Evolutionary conservation across 2,329 filamentous ascomycete genomes (phyloP), one percentile per base, ranked within the genome.

Genomic region (Talaromyces funiculosus): DNA sequence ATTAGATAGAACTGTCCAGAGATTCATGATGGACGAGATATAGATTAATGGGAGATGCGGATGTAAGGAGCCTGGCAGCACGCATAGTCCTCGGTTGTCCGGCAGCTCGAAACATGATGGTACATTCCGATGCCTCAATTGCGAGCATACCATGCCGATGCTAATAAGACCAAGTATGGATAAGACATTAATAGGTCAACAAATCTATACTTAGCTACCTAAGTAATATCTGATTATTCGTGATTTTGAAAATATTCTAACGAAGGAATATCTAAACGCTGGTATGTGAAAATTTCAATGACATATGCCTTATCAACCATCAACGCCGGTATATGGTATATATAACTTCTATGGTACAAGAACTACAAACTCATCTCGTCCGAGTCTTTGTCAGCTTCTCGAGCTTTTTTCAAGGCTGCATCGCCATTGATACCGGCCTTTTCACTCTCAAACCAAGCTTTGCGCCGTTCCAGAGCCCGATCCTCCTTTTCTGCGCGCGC

Each of bases 361-460:
- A 22, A 22, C 10, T 33, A 59, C 35, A 53, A 35, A 31, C 57
- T 53, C 45, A 60, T 60, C 20, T 60, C 33, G 16, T 61, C 60
- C 14, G 24, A 54, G 10, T 58, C 37, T 14, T 68, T 62, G 51
- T 77, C 75, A 24, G 53, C 22, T 31, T 49, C 47, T 43, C 59
- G 59, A 71, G 77, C 74, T 61, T 71, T 68, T 40, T 71, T 70
- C 49, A 78, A 65, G n/a, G 67, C 67, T 5, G 66, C 66, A 66
- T 78, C 75, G 1, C 75, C 75, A 64, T 76, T 77, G 60, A 68
- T 68, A 26, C 77, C 77, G 60, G 72, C 74, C 63, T 75, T 79
- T 63, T 78, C 76, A 3, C 75, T 76, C 22, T 74, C 72, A 64
- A 79, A 75, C 72, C 77, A 80, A 22, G 75, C 75, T 65, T 78